Conservation (phyloP, 129 eudicot species). For the Deinandra increscens region DNA sequence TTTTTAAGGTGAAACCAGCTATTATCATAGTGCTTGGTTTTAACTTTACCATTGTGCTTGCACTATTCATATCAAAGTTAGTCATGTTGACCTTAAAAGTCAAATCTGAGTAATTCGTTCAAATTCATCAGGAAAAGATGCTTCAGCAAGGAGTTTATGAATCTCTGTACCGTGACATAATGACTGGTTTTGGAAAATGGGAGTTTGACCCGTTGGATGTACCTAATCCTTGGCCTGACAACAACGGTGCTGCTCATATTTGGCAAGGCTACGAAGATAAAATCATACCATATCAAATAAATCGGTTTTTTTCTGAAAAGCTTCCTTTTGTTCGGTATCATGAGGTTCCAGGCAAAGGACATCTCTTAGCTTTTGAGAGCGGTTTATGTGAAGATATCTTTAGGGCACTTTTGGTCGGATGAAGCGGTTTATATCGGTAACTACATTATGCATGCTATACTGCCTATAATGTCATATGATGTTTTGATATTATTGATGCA, state of each 20-base stretch:
- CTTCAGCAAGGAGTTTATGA: slow-evolving; percentile 65
- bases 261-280: slow-evolving; percentile 69
- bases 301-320: slow-evolving; percentile 46
- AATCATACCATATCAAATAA: slow-evolving; percentile 44
- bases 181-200: slow-evolving; percentile 62
- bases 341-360: slow-evolving; percentile 62
- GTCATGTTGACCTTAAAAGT: slow-evolving; percentile 4
- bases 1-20: too few relatives aligned
- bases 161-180: slow-evolving; percentile 54
- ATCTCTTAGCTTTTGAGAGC: slow-evolving; percentile 33
- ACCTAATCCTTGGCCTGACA: slow-evolving; percentile 56
- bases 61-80: neutral
- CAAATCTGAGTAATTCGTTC: neutral
- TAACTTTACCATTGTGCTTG: too few relatives aligned
- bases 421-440: slow-evolving; percentile 8
- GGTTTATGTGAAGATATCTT: slow-evolving; percentile 46
- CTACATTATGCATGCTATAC: slow-evolving; percentile 4
- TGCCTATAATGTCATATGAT: neutral
- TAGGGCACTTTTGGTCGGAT: slow-evolving; percentile 45
- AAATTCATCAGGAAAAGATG: slow-evolving; percentile 39
- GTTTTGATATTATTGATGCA: neutral
- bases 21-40: too few relatives aligned
- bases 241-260: slow-evolving; percentile 54
- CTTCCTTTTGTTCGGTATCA: slow-evolving; percentile 61
- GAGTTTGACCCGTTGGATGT: slow-evolving; percentile 63